Conservation (phyloP, 176 grass and related monocot species). For the Triticum urartu region DNA sequence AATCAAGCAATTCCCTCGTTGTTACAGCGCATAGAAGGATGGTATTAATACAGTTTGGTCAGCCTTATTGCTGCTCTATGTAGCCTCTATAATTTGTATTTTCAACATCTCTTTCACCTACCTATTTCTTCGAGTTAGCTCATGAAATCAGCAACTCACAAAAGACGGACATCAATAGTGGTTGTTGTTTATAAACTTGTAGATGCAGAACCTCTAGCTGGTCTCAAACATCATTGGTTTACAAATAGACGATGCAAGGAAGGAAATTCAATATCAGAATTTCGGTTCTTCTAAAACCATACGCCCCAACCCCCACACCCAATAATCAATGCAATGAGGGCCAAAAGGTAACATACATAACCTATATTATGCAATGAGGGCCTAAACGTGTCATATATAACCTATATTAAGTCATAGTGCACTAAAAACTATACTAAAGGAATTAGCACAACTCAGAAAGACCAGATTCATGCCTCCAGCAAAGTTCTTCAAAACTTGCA, state of each 20-base stretch:
- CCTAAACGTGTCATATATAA: not conserved
- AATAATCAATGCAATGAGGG: not conserved
- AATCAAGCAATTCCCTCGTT: not conserved
- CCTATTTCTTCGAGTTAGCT: not conserved
- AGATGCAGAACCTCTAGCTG: not conserved
- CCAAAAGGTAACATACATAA: too few relatives aligned
- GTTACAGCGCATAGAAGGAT: not conserved
- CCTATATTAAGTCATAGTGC: not conserved
- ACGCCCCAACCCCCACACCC: not conserved
- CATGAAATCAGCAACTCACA: not conserved
- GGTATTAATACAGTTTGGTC: not conserved
- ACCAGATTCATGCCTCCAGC: conserved; percentile 13
- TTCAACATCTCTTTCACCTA: conserved; percentile 7
- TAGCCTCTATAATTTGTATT: conserved; percentile 15
- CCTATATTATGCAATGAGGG: not conserved
- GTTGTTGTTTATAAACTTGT: not conserved
- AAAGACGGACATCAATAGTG: not conserved
- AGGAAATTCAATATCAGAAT: not conserved
- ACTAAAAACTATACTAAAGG: not conserved
- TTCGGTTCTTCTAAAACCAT: not conserved
- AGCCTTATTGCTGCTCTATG: conserved; percentile 11
- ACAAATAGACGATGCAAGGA: not conserved
- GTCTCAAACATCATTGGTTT: not conserved
- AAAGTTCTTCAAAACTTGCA: conserved; percentile 38
- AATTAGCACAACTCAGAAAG: not conserved